Percentiles rank a stretch among this genome's conserved stretches.
These are phyloP conservation scores for Debaryomyces hansenii DNA, from an alignment of 805 yeast species.

Conservation along the genomic window DNA sequence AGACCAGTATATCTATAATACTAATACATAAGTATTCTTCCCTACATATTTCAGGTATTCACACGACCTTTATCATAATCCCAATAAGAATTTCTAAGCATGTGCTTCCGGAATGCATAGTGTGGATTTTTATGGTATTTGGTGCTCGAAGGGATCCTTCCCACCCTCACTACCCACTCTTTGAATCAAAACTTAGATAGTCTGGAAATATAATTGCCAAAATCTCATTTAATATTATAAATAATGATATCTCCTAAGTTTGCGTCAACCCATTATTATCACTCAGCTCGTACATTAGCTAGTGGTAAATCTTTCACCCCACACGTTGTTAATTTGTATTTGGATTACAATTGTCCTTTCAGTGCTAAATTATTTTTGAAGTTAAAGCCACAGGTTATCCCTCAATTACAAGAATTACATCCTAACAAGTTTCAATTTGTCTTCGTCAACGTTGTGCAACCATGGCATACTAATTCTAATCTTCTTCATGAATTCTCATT, in stretches of 20 bases:
- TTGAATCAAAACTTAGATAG: too few species aligned
- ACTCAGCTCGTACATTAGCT: slow-evolving; percentile 18
- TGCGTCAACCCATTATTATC: slow-evolving; percentile 35
- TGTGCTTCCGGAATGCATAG: too few species aligned
- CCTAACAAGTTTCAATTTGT: slow-evolving; percentile 58
- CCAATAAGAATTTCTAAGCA: too few species aligned
- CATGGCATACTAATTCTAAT: slow-evolving; percentile 83
- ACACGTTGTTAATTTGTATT: slow-evolving; percentile 58
- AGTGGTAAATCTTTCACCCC: slow-evolving; percentile 18
- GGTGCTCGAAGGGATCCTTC: too few species aligned
- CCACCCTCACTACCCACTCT: too few species aligned
- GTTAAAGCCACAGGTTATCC: slow-evolving; percentile 53
- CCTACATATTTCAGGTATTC: too few species aligned
- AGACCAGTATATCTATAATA: too few species aligned
- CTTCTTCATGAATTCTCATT: slow-evolving; percentile 69
- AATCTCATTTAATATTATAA: too few species aligned
- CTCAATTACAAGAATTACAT: slow-evolving; percentile 44
- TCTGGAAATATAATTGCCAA: too few species aligned
- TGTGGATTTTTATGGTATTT: too few species aligned
- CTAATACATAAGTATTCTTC: too few species aligned
- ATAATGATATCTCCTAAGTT: slow-evolving; percentile 44
- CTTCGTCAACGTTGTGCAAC: slow-evolving; percentile 77
- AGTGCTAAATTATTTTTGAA: slow-evolving; percentile 63
- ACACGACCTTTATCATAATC: too few species aligned
- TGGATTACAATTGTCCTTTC: slow-evolving; percentile 81